phyloP scores from a whole-genome alignment of 768 basidiomycete species.

The Leccinellum rugosiceps region DNA sequence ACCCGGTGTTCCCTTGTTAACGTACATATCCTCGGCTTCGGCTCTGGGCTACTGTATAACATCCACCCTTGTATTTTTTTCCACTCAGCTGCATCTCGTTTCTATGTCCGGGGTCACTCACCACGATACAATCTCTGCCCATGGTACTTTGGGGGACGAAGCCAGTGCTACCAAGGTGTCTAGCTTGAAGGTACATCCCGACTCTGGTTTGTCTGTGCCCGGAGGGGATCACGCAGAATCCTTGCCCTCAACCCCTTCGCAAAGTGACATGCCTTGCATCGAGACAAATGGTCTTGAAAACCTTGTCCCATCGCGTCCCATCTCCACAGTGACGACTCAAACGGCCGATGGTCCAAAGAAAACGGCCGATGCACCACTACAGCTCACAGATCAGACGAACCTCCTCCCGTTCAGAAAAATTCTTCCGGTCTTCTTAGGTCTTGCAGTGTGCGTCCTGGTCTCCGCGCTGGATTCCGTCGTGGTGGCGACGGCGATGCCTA shows the following conservation, averaged over 20 bases:
- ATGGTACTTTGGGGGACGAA: background rate
- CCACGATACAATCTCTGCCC: background rate
- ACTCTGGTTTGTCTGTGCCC: background rate
- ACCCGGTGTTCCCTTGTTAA: background rate
- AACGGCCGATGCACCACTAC: constrained; percentile 1
- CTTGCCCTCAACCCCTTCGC: background rate
- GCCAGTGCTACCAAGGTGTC: background rate
- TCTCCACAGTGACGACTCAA: constrained; percentile 2
- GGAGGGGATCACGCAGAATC: background rate
- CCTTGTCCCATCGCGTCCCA: constrained; percentile 1
- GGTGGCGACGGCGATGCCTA: constrained; percentile 72
- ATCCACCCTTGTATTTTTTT: constrained; percentile 1
- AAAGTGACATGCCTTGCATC: background rate
- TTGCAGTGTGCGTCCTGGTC: constrained; percentile 59
- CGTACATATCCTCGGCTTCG: background rate
- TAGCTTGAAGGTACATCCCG: background rate
- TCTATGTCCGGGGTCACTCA: background rate
- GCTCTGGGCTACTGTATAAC: background rate
- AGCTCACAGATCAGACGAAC: constrained; percentile 73
- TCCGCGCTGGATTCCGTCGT: constrained; percentile 69
- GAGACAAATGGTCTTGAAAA: background rate
- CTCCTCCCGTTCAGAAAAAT: constrained; percentile 64
- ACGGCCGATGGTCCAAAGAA: background rate
- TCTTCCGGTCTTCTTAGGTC: constrained; percentile 57
- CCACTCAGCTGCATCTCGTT: background rate